Evolutionary conservation across 768 basidiomycete species (phyloP).

Genomic region (Collybia sp.): DNA sequence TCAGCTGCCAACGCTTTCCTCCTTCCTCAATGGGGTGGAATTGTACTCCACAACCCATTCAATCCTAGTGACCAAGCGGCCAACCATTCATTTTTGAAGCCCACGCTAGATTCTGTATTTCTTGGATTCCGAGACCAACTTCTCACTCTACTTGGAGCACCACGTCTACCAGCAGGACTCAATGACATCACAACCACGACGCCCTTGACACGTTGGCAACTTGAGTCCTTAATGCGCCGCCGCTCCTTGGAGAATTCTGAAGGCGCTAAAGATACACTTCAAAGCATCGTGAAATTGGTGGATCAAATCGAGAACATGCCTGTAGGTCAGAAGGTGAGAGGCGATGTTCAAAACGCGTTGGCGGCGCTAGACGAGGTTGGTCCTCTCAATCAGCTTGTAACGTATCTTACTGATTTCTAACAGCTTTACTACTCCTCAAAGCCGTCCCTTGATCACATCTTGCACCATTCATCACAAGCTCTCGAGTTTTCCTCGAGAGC

Average conservation of each 20-base stretch:
- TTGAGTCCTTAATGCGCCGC: conserved; percentile 70
- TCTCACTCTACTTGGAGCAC: conserved; percentile 75
- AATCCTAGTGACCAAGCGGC: conserved; percentile 17
- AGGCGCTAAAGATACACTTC: conserved; percentile 68
- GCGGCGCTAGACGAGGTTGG: conserved; percentile 67
- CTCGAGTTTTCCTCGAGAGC: conserved; percentile 71
- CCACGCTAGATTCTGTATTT: conserved; percentile 46
- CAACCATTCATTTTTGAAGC: conserved; percentile 33
- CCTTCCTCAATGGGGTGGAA: conserved; percentile 91
- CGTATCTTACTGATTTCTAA: neutral
- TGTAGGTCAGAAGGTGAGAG: conserved; percentile 71
- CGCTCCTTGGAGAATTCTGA: conserved; percentile 67
- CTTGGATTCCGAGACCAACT: conserved; percentile 68
- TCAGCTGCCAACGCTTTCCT: conserved; percentile 69
- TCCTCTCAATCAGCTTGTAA: neutral
- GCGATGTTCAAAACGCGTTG: conserved; percentile 68
- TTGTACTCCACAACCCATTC: conserved; percentile 69
- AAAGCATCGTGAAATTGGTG: conserved; percentile 81
- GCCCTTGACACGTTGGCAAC: conserved; percentile 50
- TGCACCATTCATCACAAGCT: conserved; percentile 60
- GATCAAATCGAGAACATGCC: conserved; percentile 91
- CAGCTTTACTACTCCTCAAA: conserved; percentile 36
- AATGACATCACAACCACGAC: conserved; percentile 10
- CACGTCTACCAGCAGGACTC: conserved; percentile 51
- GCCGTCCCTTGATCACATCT: conserved; percentile 37